Base-by-base conservation (phyloP, 441 rosid species). In the Euphorbia schlechtendalii region DNA sequence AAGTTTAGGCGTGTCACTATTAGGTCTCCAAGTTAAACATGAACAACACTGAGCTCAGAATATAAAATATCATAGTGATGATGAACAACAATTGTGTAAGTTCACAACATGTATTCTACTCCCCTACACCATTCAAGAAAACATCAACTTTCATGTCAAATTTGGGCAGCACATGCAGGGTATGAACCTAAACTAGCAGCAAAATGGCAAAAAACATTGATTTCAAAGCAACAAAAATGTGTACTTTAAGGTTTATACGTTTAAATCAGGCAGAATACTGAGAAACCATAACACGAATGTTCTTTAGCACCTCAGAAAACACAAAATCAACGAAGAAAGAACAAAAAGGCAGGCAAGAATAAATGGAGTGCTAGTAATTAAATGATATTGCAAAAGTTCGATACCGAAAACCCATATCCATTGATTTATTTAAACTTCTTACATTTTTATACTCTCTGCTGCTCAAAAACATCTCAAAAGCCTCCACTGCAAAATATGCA, bases 371-470 rank as follows among this genome's bases (percentile, higher is more conserved):
- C 22, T 24, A 34, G 28, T 63, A 45, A 34, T 22, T 20, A 3
- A 20, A 49, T 66, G 52, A 15, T 22, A 13, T 18, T 17, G 38
- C 13, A 56, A 32, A 53, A 57, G 24, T 17, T 17, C 6, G 40
- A 40, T 30, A 30, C 30, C 43, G 55, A 48, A 54, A 66, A 3
- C 25, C 41, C 46, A 40, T 12, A 54, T 13, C 21, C 24, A 52
- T 38, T 11, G 41, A 67, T 52, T 10, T 53, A 54, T 65, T 60
- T 15, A 55, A 58, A 64, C 32, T 68, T 58, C 91, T 83, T 80
- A 93, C 97, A 54, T 84, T 79, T 76, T 77, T 84, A 80, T 86
- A 88, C 64, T 80, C 87, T 71, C 81, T 65, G 71, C 92, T 80
- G 59, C 79, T 72, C 20, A 81, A 5, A 66, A 93, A 93, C 67